Conservation (phyloP, 306 rosid species). For the Oemleria cerasiformis region DNA sequence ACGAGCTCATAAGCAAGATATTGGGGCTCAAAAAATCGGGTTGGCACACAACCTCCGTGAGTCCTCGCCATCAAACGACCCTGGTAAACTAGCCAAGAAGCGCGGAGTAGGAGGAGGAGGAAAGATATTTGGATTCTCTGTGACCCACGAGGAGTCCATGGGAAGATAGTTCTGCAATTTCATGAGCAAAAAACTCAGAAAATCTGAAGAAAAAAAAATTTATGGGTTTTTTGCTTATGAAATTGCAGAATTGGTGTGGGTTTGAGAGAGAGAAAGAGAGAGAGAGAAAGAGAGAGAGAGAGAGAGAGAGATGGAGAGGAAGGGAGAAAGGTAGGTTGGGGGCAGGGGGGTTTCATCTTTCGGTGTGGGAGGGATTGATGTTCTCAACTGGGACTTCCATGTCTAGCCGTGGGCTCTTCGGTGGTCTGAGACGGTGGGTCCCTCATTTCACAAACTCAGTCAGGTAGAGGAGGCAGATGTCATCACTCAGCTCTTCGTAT, state of each 20-base stretch:
- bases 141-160: too few species aligned
- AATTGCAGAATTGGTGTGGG: too few species aligned
- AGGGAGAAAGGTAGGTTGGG: neutral
- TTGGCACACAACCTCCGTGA: slow-evolving; percentile 31
- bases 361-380: too few species aligned
- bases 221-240: too few species aligned
- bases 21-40: slow-evolving; percentile 25
- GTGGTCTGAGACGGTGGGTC: slow-evolving; percentile 39
- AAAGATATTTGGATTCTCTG: too few species aligned
- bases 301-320: neutral
- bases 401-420: slow-evolving; percentile 29
- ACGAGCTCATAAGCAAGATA: slow-evolving; percentile 35
- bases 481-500: too few species aligned
- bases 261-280: slow-evolving; percentile 3
- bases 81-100: too few species aligned
- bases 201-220: too few species aligned
- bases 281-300: neutral
- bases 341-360: neutral
- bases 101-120: too few species aligned
- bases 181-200: too few species aligned
- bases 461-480: slow-evolving; percentile 16
- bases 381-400: slow-evolving; percentile 25
- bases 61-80: too few species aligned
- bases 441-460: neutral
- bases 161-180: too few species aligned